Percentiles rank a stretch among this genome's conserved stretches.
phyloP scores from a whole-genome alignment of 805 yeast species.

The Candida fluviatilis region DNA sequence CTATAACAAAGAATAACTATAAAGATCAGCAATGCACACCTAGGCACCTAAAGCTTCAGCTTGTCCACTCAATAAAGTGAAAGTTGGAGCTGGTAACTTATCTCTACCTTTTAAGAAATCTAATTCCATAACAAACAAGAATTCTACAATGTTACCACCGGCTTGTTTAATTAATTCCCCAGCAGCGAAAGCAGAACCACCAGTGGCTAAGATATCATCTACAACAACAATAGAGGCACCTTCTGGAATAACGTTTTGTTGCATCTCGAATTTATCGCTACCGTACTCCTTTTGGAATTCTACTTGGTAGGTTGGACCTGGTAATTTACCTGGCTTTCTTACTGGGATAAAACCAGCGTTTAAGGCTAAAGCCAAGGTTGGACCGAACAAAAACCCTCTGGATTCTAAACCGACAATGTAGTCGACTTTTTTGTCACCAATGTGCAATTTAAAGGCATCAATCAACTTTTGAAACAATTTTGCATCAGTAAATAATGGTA shows the following conservation, averaged over 20 bases:
- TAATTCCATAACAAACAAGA: constrained; percentile 87
- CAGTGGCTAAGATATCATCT: constrained; percentile 97
- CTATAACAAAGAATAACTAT: no score
- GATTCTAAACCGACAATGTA: constrained; percentile 93
- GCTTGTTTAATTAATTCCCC: constrained; percentile 71
- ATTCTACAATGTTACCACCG: constrained; percentile 74
- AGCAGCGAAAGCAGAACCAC: constrained; percentile 94
- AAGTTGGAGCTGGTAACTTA: constrained; percentile 79
- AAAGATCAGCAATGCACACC: neutral
- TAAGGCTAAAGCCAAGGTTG: constrained; percentile 84
- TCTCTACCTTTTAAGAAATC: constrained; percentile 94
- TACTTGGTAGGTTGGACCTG: constrained; percentile 75
- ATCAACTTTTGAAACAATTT: constrained; percentile 74
- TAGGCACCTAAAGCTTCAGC: constrained; percentile 38
- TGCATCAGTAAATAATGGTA: constrained; percentile 89
- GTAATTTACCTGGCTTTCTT: constrained; percentile 92
- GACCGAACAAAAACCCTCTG: constrained; percentile 96
- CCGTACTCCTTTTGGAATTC: constrained; percentile 91
- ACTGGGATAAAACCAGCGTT: constrained; percentile 92
- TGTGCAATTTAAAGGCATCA: constrained; percentile 72
- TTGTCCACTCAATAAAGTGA: constrained; percentile 84
- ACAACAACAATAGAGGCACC: constrained; percentile 83
- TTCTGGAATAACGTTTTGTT: constrained; percentile 70
- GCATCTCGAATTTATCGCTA: constrained; percentile 83
- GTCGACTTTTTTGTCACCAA: constrained; percentile 68